Evolutionary conservation across 768 basidiomycete genomes (phyloP), one percentile per base, ranked within the genome.

Genomic region (Neoboletus magnificus): DNA sequence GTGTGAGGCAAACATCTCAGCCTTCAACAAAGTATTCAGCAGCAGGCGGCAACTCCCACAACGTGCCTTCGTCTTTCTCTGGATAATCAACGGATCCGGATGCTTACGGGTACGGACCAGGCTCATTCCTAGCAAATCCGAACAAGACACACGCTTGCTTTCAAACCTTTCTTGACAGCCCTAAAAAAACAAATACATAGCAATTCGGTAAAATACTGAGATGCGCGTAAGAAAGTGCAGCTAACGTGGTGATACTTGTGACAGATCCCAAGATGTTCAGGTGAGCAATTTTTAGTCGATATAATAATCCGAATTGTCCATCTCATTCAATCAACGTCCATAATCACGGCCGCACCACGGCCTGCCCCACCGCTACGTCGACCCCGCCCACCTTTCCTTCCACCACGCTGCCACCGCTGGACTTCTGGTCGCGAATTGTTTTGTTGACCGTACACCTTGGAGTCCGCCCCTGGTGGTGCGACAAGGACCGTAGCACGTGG

Each of bases 401-500:
- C 62, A 0, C 71, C 70, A 18, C 70, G 71, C 4, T 56, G 57
- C 70, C 70, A 69, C n/a, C 58, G 62, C 33, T 60, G 66, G 4
- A 51, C 55, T 1, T 71, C 70, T 32, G 42, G 16, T 45, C 69
- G 66, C 39, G 59, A 37, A 20, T 61, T 50, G 16, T 62, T 67
- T 6, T 46, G 63, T 52, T 76, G 79, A 1, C 65, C 67, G 62
- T 86, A 82, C 4, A 80, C 79, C 32, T 79, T 76, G 0, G 81
- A 76, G 56, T 88, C 76, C 5, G 82, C 68, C 9, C 87, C 87
- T 13, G 87, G 87, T 0, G 88, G 88, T 29, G 84, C 83, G 29
- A 87, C 68, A 22, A 90, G 74, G 1, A 91, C 79, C 13, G 80
- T 77, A 5, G 89, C 87, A 27, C 89, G 82, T n/a, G 86, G 80